phyloP scores from a whole-genome alignment of 768 basidiomycete species.

The Lactarius hatsudake region DNA sequence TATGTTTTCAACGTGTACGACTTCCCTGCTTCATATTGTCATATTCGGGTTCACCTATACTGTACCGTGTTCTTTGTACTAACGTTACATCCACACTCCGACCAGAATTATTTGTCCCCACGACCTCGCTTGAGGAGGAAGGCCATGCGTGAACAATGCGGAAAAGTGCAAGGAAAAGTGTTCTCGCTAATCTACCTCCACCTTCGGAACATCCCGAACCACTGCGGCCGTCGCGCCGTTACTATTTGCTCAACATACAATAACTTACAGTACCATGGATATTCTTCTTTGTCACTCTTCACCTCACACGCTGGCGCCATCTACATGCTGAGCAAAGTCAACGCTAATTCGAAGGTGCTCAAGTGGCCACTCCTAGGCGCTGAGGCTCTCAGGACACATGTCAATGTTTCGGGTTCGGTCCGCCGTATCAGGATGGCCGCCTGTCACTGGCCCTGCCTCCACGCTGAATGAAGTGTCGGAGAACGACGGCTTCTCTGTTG shows the following conservation, averaged over 20 bases:
- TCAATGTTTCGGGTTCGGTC: not conserved
- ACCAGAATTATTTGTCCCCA: not conserved
- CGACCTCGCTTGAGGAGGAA: not conserved
- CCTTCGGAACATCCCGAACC: not conserved
- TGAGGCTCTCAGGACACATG: not conserved
- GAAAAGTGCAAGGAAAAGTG: not conserved
- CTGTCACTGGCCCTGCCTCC: not conserved
- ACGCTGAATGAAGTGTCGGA: not conserved
- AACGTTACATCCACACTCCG: not conserved
- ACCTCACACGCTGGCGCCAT: not conserved
- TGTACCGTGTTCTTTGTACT: not conserved
- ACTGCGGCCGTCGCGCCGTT: too few relatives aligned
- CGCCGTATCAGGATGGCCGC: not conserved
- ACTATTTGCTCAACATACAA: too few relatives aligned
- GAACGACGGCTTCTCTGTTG: not conserved
- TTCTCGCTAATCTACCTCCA: not conserved
- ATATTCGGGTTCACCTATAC: not conserved
- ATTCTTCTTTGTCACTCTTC: not conserved
- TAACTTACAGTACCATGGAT: not conserved
- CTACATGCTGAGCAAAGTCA: not conserved
- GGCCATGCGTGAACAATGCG: not conserved
- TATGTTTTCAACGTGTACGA: not conserved
- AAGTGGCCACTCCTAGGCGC: not conserved
- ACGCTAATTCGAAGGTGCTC: not conserved
- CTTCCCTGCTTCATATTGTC: not conserved